Conservation (phyloP, 208 protist species). For the Willaertia magna region DNA sequence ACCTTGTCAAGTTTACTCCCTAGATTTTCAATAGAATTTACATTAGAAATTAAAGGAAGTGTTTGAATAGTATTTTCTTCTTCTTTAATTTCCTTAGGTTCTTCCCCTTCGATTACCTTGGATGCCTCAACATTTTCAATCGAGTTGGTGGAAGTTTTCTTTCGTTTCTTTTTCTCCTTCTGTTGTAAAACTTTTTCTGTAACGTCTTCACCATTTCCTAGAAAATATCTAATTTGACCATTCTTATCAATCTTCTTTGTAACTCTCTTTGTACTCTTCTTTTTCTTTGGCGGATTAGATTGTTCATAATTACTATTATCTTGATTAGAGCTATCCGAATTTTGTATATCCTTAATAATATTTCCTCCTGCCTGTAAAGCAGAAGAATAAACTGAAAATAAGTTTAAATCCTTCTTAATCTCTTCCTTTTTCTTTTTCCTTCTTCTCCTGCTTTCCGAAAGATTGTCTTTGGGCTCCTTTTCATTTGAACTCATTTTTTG, state of each 20-base stretch:
- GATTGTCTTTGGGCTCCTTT: too few relatives aligned
- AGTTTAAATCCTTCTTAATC: too few relatives aligned
- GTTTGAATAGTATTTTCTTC: neutral
- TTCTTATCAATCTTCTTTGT: neutral
- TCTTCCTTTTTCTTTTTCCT: too few relatives aligned
- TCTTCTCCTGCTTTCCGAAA: too few relatives aligned
- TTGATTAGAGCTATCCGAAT: too few relatives aligned
- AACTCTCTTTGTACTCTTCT: neutral
- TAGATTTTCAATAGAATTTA: neutral
- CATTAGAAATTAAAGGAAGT: neutral
- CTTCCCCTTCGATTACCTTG: neutral
- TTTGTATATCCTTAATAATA: too few relatives aligned
- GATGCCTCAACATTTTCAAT: neutral
- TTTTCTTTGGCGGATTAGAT: too few relatives aligned
- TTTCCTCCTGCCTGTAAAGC: too few relatives aligned
- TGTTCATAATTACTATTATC: too few relatives aligned
- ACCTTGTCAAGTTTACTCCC: neutral
- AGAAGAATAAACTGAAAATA: too few relatives aligned
- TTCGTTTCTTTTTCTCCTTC: neutral
- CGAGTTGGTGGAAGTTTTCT: too few relatives aligned
- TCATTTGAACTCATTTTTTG: too few relatives aligned
- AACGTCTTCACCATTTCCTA: neutral
- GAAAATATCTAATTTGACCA: neutral
- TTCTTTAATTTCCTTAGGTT: neutral
- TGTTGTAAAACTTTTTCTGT: neutral